Base-by-base conservation (phyloP, 805 yeast species). In the Isabelozyma heimii region DNA sequence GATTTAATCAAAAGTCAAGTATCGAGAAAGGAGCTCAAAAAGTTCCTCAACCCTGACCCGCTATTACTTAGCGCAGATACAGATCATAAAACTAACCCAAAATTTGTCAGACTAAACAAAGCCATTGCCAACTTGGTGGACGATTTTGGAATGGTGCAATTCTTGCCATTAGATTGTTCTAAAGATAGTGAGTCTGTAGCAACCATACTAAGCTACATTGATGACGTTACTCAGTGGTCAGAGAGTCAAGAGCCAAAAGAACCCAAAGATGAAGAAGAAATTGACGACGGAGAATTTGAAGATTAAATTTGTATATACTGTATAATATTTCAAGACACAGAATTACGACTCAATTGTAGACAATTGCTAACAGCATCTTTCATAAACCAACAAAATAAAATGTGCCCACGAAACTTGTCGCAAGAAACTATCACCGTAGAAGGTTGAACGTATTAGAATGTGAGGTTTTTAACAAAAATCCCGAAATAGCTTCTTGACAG, bases 111-210 rank as follows among this genome's bases (percentile, higher is more conserved):
- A 52, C 76, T 94, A 51, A 92, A 90, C 64, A 80, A 80, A 56
- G 80, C 91, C 13, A 91, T 94, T 56, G 97, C 97, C 0, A 84
- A 87, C 53, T 73, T 94, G 56, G 95, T 91, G 35, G 98, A 94
- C 62, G 99, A 94, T 60, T 94, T 94, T 65, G 99, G 99, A 6
- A 94, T 94, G 99, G 97, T 94, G 2, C 97, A 94, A 64, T 94
- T 91, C 62, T 71, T 94, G 55, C 98, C 99, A 0, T 75, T 94
- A 53, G 95, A 91, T 61, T 80, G 84, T 55, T 66, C 75, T 27
- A 75, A 76, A 58, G 86, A 84, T 42, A 83, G 90, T 43, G 89
- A 84, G 40, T 81, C 90, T 43, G 85, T 94, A 17, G 82, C 85
- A 10, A 85, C 91, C 0, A 92, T 94, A 47, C 75, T 94, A 55